Conservation (phyloP, 2,329 filamentous ascomycete species). For the Aspergillus japonicus region DNA sequence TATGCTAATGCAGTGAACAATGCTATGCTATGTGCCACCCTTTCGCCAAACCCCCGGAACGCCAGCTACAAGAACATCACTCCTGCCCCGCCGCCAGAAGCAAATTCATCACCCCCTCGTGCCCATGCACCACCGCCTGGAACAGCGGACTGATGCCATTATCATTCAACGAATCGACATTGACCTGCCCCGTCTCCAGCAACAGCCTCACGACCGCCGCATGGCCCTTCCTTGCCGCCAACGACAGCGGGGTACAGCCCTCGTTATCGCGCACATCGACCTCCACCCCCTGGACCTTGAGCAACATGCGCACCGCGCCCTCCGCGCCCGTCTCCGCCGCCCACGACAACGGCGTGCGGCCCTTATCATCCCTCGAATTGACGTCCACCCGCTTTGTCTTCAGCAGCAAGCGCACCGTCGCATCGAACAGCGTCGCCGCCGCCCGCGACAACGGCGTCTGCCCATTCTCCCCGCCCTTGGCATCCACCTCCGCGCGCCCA, state of each 20-base stretch:
- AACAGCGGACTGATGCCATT: neutral
- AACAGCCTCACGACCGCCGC: neutral
- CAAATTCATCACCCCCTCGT: neutral
- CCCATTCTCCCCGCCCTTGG: neutral
- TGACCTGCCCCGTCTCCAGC: neutral
- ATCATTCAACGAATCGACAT: neutral
- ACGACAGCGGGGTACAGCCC: neutral
- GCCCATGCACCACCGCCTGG: neutral
- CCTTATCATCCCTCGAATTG: neutral
- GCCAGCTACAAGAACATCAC: neutral
- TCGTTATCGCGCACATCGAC: neutral
- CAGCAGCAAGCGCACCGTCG: neutral
- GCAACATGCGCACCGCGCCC: neutral
- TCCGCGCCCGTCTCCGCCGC: neutral
- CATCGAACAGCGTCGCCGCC: neutral
- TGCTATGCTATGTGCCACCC: too few species aligned
- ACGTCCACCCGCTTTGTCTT: neutral
- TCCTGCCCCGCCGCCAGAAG: neutral
- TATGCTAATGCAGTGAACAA: too few species aligned
- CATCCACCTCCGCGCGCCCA: neutral
- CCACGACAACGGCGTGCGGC: neutral
- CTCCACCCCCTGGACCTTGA: neutral
- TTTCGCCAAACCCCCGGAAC: too few species aligned
- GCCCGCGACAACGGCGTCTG: neutral
- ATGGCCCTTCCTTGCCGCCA: neutral